phyloP scores from a whole-genome alignment of 2,329 filamentous ascomycete species.

The Fusarium xylarioides region DNA sequence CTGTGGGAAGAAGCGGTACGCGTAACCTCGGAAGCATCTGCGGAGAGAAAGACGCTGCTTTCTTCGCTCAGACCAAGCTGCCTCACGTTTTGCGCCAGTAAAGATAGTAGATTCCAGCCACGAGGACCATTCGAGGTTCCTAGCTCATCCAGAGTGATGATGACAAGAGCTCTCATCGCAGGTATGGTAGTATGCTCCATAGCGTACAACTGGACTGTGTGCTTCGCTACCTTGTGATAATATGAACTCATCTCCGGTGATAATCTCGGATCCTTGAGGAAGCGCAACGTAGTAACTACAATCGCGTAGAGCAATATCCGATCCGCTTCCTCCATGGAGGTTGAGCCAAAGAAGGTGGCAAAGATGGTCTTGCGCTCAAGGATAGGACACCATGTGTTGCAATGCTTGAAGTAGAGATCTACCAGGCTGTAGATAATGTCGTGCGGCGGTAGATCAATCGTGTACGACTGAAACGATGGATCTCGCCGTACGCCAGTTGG shows the following conservation, averaged over 20 bases:
- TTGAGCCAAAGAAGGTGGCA: slow-evolving; percentile 52
- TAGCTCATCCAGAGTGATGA: slow-evolving; percentile 53
- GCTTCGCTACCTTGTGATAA: slow-evolving; percentile 51
- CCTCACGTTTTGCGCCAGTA: slow-evolving; percentile 51
- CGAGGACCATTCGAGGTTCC: slow-evolving; percentile 55
- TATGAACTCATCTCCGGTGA: slow-evolving; percentile 50
- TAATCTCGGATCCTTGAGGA: slow-evolving; percentile 52
- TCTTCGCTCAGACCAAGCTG: slow-evolving; percentile 54
- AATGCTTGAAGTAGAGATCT: slow-evolving; percentile 71
- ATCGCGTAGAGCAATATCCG: slow-evolving; percentile 55
- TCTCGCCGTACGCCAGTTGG: slow-evolving; percentile 30
- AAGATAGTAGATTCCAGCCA: slow-evolving; percentile 53
- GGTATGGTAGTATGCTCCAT: slow-evolving; percentile 53
- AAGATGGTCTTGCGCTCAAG: slow-evolving; percentile 55
- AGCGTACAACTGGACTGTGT: slow-evolving; percentile 53
- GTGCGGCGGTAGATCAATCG: slow-evolving; percentile 64
- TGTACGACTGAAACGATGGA: slow-evolving; percentile 49
- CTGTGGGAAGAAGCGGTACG: slow-evolving; percentile 48
- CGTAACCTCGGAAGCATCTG: slow-evolving; percentile 46
- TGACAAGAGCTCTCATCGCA: slow-evolving; percentile 52
- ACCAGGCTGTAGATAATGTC: slow-evolving; percentile 68
- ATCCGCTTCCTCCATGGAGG: slow-evolving; percentile 51
- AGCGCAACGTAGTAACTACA: slow-evolving; percentile 54
- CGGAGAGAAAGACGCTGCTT: slow-evolving; percentile 49
- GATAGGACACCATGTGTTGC: slow-evolving; percentile 66